These are phyloP conservation scores for Xerocomus amazonicus DNA, from an alignment of 1,284 basidiomycete species.

Conservation along the genomic window DNA sequence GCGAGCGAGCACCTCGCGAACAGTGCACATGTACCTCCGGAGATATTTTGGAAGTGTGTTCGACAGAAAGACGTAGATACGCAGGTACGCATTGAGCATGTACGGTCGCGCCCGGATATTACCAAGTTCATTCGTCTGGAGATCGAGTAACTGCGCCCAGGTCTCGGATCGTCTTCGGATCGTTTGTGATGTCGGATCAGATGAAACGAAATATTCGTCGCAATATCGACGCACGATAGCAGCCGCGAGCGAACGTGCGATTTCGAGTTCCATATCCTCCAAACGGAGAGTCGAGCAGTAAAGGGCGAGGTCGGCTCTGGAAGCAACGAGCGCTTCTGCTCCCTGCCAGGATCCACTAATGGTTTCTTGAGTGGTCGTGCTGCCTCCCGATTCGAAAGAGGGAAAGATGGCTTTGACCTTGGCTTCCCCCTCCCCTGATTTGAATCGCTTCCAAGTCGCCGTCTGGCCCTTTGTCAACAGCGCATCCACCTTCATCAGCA, in stretches of 20 bases:
- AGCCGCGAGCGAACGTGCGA: slow-evolving; percentile 45
- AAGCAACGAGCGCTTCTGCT: slow-evolving; percentile 21
- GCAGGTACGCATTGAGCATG: slow-evolving; percentile 43
- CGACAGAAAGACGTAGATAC: slow-evolving; percentile 46
- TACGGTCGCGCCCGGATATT: slow-evolving; percentile 40
- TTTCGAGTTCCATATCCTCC: slow-evolving; percentile 51
- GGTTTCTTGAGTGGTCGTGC: slow-evolving; percentile 24
- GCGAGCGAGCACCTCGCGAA: slow-evolving; percentile 52
- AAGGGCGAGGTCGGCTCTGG: slow-evolving; percentile 18
- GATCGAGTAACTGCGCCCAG: slow-evolving; percentile 35
- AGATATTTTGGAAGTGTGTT: slow-evolving; percentile 34
- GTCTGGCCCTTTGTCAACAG: slow-evolving; percentile 34
- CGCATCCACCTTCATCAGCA: slow-evolving; percentile 31
- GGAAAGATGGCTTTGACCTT: slow-evolving; percentile 15
- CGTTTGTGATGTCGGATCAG: slow-evolving; percentile 3
- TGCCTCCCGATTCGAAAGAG: slow-evolving; percentile 7
- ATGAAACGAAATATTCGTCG: slow-evolving; percentile 14
- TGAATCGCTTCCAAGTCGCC: slow-evolving; percentile 29
- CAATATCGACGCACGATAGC: slow-evolving; percentile 42
- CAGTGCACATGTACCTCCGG: slow-evolving; percentile 38
- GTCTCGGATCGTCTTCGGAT: slow-evolving; percentile 1
- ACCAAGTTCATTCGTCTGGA: slow-evolving; percentile 50
- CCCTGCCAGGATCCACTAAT: slow-evolving; percentile 37
- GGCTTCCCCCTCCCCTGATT: slow-evolving; percentile 30
- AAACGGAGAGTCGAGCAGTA: slow-evolving; percentile 31